Evolutionary conservation across 202 grass and related monocot species (phyloP).

Genomic region (Hordeum pubiflorum): DNA sequence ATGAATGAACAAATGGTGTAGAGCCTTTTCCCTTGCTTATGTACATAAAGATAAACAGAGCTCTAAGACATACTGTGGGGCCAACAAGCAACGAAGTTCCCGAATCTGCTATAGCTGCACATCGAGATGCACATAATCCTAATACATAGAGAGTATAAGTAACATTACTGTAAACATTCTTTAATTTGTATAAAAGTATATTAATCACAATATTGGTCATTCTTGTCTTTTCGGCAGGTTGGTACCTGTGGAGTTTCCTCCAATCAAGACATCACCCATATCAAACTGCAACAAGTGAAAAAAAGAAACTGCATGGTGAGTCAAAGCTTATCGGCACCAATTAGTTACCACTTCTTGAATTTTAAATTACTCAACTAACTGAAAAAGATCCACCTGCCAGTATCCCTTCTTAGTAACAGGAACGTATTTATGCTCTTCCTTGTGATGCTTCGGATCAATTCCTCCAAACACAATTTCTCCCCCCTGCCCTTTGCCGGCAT

Average conservation of each 20-base stretch:
- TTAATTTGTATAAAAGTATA: neutral
- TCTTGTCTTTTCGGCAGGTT: neutral
- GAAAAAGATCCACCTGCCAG: conserved; percentile 57
- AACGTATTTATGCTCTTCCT: conserved; percentile 63
- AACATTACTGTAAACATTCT: neutral
- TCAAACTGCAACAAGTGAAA: conserved; percentile 49
- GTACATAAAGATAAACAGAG: conserved; percentile 6
- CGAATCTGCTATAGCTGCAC: conserved; percentile 65
- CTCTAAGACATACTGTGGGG: conserved; percentile 45
- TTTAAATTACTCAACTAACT: conserved; percentile 2
- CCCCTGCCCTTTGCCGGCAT: conserved; percentile 57
- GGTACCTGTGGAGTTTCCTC: conserved; percentile 46
- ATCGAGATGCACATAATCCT: conserved; percentile 54
- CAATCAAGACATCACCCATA: conserved; percentile 77
- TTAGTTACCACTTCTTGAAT: neutral
- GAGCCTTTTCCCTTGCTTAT: neutral
- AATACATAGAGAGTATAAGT: conserved; percentile 8
- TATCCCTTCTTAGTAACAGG: conserved; percentile 76
- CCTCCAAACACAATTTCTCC: conserved; percentile 94
- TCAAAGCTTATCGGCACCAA: conserved; percentile 9
- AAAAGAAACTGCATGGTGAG: conserved; percentile 42
- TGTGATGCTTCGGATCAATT: conserved; percentile 64
- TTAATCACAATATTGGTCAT: neutral
- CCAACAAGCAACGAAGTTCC: conserved; percentile 69
- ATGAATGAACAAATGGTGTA: conserved; percentile 7